These are phyloP conservation scores for Camelina sativa DNA, from an alignment of 345 rosid genomes.

Conservation along the genomic window DNA sequence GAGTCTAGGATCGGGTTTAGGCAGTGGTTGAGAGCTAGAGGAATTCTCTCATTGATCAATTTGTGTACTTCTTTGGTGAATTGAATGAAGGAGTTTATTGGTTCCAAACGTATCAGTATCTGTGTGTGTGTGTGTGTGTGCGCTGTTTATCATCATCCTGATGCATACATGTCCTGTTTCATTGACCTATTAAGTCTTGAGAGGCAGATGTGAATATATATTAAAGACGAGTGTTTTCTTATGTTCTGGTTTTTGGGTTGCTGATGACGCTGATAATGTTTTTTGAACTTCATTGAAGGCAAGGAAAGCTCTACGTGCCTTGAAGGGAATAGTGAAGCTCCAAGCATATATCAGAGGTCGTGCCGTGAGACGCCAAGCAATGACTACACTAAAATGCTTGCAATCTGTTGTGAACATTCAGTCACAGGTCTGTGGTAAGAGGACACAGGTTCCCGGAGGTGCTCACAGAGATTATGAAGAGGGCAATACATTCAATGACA, in stretches of 20 bases:
- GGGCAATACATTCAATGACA: conserved; percentile 53
- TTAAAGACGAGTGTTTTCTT: background rate
- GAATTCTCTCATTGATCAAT: conserved; percentile 6
- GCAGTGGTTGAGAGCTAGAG: background rate
- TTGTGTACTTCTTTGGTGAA: background rate
- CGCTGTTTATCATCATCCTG: background rate
- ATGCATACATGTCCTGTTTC: background rate
- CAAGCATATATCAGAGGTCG: conserved; percentile 89
- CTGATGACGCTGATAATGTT: background rate
- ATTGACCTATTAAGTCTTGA: background rate
- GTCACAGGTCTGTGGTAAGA: conserved; percentile 63
- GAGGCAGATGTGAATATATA: conserved; percentile 1
- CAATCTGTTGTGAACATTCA: conserved; percentile 86
- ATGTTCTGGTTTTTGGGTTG: background rate
- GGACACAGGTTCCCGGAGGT: conserved; percentile 52
- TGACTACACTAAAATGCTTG: conserved; percentile 75
- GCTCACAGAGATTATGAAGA: conserved; percentile 49
- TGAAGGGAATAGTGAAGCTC: conserved; percentile 91
- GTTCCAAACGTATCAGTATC: conserved; percentile 9
- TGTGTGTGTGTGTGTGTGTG: background rate
- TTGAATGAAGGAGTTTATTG: background rate
- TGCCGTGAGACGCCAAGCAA: conserved; percentile 81
- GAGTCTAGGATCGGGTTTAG: background rate
- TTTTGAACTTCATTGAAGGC: conserved; percentile 56
- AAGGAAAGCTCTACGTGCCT: conserved; percentile 82